A percentile compares a stretch with the other conserved stretches of the same genome.
phyloP scores from a whole-genome alignment of 768 basidiomycete genomes.

The Leccinum aurantiacum region DNA sequence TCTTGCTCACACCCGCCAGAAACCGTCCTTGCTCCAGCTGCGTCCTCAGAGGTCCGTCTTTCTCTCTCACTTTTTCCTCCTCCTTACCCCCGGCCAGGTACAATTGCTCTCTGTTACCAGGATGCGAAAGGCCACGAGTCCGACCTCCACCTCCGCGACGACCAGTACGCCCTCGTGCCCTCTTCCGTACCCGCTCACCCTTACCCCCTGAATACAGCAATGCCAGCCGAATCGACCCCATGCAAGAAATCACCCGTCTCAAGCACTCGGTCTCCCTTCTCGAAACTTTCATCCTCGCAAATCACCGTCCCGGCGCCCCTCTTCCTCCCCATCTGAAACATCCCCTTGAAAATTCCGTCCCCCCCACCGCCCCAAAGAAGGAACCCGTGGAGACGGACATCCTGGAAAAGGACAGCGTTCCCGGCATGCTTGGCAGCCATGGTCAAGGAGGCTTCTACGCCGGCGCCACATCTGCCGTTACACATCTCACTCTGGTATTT shows the following conservation, averaged over 20 bases:
- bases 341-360: slow-evolving; percentile 22
- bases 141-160: slow-evolving; percentile 56
- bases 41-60: slow-evolving; percentile 67
- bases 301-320: slow-evolving; percentile 25
- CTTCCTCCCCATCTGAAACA: slow-evolving; percentile 31
- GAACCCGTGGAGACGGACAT: slow-evolving; percentile 49
- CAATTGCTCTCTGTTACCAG: slow-evolving; percentile 78
- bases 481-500: slow-evolving; percentile 62
- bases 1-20: slow-evolving; percentile 37
- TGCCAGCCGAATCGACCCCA: slow-evolving; percentile 37
- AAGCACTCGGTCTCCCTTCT: slow-evolving; percentile 42
- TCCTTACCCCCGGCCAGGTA: slow-evolving; percentile 48
- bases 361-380: slow-evolving; percentile 49
- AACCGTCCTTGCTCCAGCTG: slow-evolving; percentile 89
- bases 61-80: slow-evolving; percentile 6
- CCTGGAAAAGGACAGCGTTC: slow-evolving; percentile 47
- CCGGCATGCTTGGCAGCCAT: slow-evolving; percentile 67
- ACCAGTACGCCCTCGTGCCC: slow-evolving; percentile 29
- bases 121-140: slow-evolving; percentile 66
- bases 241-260: slow-evolving; percentile 41
- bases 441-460: slow-evolving; percentile 70
- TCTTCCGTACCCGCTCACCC: slow-evolving; percentile 37
- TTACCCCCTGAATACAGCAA: slow-evolving; percentile 29
- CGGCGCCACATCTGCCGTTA: slow-evolving; percentile 75
- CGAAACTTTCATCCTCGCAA: slow-evolving; percentile 36